These are phyloP conservation scores for Clonostachys solani DNA, from an alignment of 2,329 filamentous ascomycete genomes.

Conservation along the genomic window DNA sequence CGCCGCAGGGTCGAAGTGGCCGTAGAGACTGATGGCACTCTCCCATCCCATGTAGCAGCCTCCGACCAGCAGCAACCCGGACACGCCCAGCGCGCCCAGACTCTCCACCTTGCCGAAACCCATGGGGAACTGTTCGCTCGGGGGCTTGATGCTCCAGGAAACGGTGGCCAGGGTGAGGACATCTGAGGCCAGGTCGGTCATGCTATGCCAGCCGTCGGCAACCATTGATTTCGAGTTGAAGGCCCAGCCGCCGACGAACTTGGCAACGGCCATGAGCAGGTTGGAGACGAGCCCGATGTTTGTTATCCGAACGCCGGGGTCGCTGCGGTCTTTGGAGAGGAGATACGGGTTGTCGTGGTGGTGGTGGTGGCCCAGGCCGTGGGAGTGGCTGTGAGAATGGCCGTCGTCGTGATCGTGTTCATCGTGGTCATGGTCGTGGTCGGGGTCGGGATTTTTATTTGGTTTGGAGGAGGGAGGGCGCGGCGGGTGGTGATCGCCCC, in stretches of 20 bases:
- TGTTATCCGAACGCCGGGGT: constrained; percentile 60
- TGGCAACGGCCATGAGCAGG: constrained; percentile 88
- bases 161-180: constrained; percentile 92
- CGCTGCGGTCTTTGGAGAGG: constrained; percentile 79
- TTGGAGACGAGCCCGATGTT: constrained; percentile 70
- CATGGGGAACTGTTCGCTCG: constrained; percentile 77
- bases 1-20: constrained; percentile 69
- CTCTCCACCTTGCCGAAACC: constrained; percentile 99
- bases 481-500: constrained; percentile 7
- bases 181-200: constrained; percentile 93
- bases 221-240: constrained; percentile 94
- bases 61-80: constrained; percentile 81
- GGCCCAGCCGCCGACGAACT: constrained; percentile 85
- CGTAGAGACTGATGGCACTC: constrained; percentile 62
- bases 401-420: constrained; percentile 40
- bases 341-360: constrained; percentile 91
- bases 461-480: constrained; percentile 4
- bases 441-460: constrained; percentile 10
- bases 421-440: constrained; percentile 16
- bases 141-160: constrained; percentile 84
- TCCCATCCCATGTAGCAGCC: constrained; percentile 90
- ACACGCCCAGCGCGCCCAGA: constrained; percentile 87
- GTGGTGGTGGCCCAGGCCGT: constrained; percentile 60
- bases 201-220: constrained; percentile 91
- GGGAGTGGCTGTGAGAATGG: constrained; percentile 47